A percentile compares a stretch with the other conserved stretches of the same genome.
phyloP scores from a whole-genome alignment of 805 yeast species.

The Pichia manshurica region DNA sequence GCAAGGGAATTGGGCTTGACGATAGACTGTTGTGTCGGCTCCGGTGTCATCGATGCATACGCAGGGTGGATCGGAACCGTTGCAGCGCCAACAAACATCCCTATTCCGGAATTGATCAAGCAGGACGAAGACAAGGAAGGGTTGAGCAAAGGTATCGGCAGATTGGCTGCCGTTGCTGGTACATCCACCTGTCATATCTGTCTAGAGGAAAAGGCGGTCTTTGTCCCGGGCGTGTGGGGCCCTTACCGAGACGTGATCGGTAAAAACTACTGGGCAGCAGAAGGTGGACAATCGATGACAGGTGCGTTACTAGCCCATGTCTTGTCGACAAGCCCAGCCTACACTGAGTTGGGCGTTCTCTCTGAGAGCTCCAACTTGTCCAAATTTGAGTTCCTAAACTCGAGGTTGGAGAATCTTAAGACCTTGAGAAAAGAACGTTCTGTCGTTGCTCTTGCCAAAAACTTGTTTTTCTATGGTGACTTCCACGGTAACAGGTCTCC shows the following conservation, averaged over 20 bases:
- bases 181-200: conserved; percentile 96
- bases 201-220: conserved; percentile 74
- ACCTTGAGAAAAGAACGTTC: conserved; percentile 55
- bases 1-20: conserved; percentile 84
- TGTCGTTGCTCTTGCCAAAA: conserved; percentile 74
- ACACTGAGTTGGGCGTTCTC: conserved; percentile 57
- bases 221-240: conserved; percentile 98
- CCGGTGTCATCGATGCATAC: conserved; percentile 96
- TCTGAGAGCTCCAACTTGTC: conserved; percentile 68
- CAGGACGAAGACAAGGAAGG: conserved; percentile 42
- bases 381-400: conserved; percentile 77
- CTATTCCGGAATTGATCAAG: conserved; percentile 45
- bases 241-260: conserved; percentile 92
- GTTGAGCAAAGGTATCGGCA: conserved; percentile 63
- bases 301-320: conserved; percentile 92
- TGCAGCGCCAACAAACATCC: conserved; percentile 73
- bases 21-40: conserved; percentile 75
- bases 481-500: conserved; percentile 96
- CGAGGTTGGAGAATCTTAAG: conserved; percentile 62
- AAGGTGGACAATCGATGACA: conserved; percentile 98
- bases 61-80: conserved; percentile 99
- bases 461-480: conserved; percentile 91
- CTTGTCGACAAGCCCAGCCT: conserved; percentile 83
- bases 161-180: conserved; percentile 97
- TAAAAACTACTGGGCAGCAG: conserved; percentile 91